Conservation (phyloP, 2,329 filamentous ascomycete species). For the Diaporthe citri region DNA sequence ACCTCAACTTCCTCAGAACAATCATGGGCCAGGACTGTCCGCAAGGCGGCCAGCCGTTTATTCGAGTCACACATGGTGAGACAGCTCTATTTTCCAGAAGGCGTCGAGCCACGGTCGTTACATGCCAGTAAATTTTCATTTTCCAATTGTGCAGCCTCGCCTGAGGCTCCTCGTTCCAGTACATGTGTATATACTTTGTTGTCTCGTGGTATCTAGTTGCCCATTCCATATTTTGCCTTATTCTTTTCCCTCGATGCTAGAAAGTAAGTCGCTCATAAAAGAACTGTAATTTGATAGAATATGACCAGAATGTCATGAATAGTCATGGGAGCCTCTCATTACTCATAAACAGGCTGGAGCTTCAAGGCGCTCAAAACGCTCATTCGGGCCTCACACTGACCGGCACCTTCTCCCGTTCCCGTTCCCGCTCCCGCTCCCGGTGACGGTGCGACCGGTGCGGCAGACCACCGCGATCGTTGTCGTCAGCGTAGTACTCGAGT, state of each 20-base stretch:
- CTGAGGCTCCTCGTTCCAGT: not conserved
- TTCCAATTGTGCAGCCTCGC: not conserved
- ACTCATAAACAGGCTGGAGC: constrained; percentile 12
- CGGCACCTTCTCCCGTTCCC: constrained; percentile 37
- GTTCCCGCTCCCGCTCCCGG: constrained; percentile 45
- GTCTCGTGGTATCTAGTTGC: constrained; percentile 14
- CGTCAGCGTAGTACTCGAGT: constrained; percentile 48
- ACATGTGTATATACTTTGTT: constrained; percentile 19
- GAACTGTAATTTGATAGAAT: not conserved
- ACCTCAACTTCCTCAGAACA: not conserved
- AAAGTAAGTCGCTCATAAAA: constrained; percentile 1
- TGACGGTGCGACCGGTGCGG: constrained; percentile 50
- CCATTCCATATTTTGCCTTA: constrained; percentile 1
- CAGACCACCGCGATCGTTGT: constrained; percentile 44
- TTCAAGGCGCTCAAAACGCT: not conserved
- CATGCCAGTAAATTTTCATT: not conserved
- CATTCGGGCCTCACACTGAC: constrained; percentile 42
- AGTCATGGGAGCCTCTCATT: constrained; percentile 8
- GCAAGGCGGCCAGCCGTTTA: too few species aligned
- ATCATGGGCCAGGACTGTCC: not conserved
- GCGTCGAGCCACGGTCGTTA: not conserved
- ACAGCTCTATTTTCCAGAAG: not conserved
- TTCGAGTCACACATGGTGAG: not conserved
- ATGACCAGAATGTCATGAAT: not conserved
- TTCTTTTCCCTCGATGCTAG: not conserved